These are phyloP conservation scores for Anisodus acutangulus DNA, from an alignment of 257 asterid species.

Conservation along the genomic window DNA sequence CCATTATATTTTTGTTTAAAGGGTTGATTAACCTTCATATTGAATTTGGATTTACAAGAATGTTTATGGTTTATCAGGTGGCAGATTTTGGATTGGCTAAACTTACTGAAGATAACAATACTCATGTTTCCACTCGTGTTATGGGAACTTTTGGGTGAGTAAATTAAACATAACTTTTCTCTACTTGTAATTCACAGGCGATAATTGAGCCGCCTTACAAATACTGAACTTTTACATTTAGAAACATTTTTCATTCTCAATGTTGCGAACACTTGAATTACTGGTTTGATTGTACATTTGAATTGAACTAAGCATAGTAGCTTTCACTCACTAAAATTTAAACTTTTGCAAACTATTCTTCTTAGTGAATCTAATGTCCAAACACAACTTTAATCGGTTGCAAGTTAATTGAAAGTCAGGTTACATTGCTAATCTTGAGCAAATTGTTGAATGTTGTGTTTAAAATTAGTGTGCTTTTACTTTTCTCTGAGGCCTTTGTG, in stretches of 20 bases:
- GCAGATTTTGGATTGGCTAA: constrained; percentile 96
- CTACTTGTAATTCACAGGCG: no score
- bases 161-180: not conserved
- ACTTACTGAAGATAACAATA: constrained; percentile 72
- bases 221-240: not conserved
- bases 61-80: constrained; percentile 51
- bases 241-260: no score
- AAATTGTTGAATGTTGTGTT: not conserved
- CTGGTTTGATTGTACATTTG: not conserved
- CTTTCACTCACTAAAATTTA: no score
- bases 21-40: not conserved
- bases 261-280: not conserved
- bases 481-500: not conserved
- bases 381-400: no score
- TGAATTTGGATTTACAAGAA: not conserved
- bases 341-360: not conserved
- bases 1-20: not conserved
- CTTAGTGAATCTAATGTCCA: no score
- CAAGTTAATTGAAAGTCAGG: not conserved
- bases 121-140: constrained; percentile 93
- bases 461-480: no score
- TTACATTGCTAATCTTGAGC: not conserved
- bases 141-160: constrained; percentile 95
- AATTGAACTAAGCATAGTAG: no score
- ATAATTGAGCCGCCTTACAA: not conserved